Base-by-base conservation (phyloP, 2,329 filamentous ascomycete genomes). In the Colletotrichum tropicicola region DNA sequence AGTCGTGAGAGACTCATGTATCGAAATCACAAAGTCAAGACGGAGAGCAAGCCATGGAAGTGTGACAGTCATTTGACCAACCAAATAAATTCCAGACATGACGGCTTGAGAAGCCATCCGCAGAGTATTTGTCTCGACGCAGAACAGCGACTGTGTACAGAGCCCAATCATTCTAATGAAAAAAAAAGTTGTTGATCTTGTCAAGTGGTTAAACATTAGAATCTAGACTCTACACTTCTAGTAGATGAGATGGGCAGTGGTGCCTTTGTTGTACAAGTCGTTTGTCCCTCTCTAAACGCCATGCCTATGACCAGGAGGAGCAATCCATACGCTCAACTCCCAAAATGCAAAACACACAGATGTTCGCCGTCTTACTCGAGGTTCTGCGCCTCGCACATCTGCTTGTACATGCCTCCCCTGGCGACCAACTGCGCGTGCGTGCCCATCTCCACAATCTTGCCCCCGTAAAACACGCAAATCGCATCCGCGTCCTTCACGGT, bases 401-500 rank as follows among this genome's bases (percentile, higher is more conserved):
- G 79, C 69, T 80, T 82, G 70, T 88, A 88, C 55, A 82, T 69
- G 0, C 84, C 84, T 28, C 77, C 77, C 66, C 69, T 73, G 8
- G 74, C 74, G 35, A 91, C 77, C 68, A 91, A 76, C 70, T 89
- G 86, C 5, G 80, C 78, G 72, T 91, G 88, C 19, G 83, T 83
- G n/a, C 91, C 89, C 59, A 80, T 77, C 72, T 91, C 88, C 2
- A 87, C 78, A 37, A 91, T 83, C 21, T 75, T 78, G 6, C 85
- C 85, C 3, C 80, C 77, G 8, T 87, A 85, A 70, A 91, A 88
- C 0, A 90, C 87, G 68, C 85, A 88, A 41, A 90, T 91, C 3
- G 80, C 74, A 71, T 90, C 85, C 0, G 86, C 86, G 59, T 89
- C 82, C 69, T 87, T 89, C 2, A 86, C 80, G 0, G 80, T 82